These are phyloP conservation scores for Pisolithus thermaeus DNA, from an alignment of 1,284 basidiomycete genomes.

Conservation along the genomic window DNA sequence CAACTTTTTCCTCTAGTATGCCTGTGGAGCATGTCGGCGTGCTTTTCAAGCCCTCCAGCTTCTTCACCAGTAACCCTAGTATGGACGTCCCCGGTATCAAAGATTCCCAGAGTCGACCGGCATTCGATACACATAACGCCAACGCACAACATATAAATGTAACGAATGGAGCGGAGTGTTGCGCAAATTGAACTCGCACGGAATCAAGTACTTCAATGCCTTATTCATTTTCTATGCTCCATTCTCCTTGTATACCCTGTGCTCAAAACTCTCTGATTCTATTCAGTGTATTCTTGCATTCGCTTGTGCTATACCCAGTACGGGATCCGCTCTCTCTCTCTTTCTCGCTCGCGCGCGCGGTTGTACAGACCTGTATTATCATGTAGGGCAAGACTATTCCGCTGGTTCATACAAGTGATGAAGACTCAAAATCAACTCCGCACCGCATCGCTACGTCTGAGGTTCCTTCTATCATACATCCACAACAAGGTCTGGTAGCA, in stretches of 20 bases:
- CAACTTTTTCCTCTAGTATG: too few relatives aligned
- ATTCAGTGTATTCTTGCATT: too few relatives aligned
- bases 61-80: conserved; percentile 80
- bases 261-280: background rate
- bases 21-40: conserved; percentile 25
- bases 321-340: too few relatives aligned
- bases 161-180: conserved; percentile 17
- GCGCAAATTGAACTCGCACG: conserved; percentile 12
- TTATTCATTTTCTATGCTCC: background rate
- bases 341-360: too few relatives aligned
- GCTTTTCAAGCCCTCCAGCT: conserved; percentile 76
- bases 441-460: too few relatives aligned
- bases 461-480: background rate
- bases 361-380: too few relatives aligned
- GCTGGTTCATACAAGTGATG: too few relatives aligned
- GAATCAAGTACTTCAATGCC: background rate
- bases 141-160: conserved; percentile 8
- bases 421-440: too few relatives aligned
- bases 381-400: too few relatives aligned
- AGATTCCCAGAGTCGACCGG: conserved; percentile 57
- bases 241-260: background rate
- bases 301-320: too few relatives aligned
- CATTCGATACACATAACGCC: conserved; percentile 35
- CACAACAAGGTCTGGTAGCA: background rate
- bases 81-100: conserved; percentile 77